A percentile compares a stretch with the other conserved stretches of the same genome.
Evolutionary conservation across 2,329 filamentous ascomycete genomes (phyloP).

Genomic region (Blumeria hordei): DNA sequence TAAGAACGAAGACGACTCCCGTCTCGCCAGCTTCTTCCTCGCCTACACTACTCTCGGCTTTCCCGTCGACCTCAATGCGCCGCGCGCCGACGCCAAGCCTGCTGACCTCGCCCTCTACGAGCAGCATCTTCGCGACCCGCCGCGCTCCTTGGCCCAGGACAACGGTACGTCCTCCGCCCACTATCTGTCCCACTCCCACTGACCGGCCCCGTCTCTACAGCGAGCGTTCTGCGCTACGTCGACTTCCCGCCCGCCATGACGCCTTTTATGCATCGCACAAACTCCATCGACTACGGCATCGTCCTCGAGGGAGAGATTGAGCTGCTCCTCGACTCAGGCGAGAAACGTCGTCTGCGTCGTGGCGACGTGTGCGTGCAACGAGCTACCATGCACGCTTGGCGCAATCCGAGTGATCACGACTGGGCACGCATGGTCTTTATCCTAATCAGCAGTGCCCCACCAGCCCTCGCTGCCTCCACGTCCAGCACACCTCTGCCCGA

Average conservation of each 20-base stretch:
- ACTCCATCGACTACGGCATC: constrained; percentile 10
- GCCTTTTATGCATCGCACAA: constrained; percentile 11
- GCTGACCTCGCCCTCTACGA: background rate
- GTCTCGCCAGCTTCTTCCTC: background rate
- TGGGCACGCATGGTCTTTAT: constrained; percentile 12
- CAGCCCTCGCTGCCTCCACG: background rate
- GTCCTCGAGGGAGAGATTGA: constrained; percentile 11
- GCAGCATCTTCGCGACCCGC: background rate
- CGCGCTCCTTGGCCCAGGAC: background rate
- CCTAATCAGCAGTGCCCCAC: constrained; percentile 1
- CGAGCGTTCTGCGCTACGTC: constrained; percentile 7
- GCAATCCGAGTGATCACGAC: constrained; percentile 7
- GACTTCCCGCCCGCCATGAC: constrained; percentile 8
- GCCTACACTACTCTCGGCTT: background rate
- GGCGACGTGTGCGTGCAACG: constrained; percentile 10
- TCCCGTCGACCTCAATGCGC: background rate
- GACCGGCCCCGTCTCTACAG: background rate
- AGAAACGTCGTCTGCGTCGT: constrained; percentile 5
- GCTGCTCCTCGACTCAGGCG: constrained; percentile 9
- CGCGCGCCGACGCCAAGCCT: background rate
- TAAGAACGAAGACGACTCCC: background rate
- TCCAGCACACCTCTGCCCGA: no score
- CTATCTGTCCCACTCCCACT: background rate
- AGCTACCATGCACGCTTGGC: constrained; percentile 12
- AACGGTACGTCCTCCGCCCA: background rate